Conservation (phyloP, 108 stramenopile genomes). For the Cyclostephanos tholiformis region DNA sequence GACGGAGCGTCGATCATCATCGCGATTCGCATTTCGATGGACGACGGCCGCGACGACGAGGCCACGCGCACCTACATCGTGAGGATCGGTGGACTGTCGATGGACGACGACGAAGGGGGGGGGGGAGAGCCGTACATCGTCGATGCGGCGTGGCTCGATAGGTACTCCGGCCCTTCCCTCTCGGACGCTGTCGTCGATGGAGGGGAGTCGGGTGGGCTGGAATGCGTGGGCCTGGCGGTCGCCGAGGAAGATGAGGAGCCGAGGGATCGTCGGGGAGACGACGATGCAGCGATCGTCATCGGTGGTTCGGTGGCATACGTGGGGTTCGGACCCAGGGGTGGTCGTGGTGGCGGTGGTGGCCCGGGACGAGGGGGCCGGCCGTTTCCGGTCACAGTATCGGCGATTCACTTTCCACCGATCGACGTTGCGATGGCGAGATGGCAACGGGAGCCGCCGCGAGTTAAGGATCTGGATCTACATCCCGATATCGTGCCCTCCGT, state of each 20-base stretch:
- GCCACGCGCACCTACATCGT: constrained; percentile 20
- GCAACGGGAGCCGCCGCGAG: neutral
- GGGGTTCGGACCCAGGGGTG: constrained; percentile 25
- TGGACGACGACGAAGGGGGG: neutral
- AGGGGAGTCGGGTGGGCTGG: neutral
- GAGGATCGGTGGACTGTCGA: neutral
- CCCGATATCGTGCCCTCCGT: constrained; percentile 17
- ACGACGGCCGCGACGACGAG: neutral
- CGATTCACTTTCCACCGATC: constrained; percentile 16
- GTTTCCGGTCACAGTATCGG: constrained; percentile 34
- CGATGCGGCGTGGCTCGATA: constrained; percentile 40
- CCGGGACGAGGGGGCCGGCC: neutral
- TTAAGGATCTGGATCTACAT: constrained; percentile 38
- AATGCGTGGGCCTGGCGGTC: constrained; percentile 26
- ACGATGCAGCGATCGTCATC: neutral
- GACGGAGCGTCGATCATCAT: constrained; percentile 13
- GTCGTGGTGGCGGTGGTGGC: neutral
- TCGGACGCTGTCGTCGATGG: neutral
- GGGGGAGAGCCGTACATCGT: constrained; percentile 1
- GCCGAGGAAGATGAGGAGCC: constrained; percentile 15
- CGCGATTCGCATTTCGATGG: constrained; percentile 16
- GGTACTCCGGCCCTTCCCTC: constrained; percentile 28
- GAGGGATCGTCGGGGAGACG: neutral
- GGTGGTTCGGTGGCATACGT: constrained; percentile 7
- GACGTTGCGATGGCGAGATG: neutral